Percentiles rank a stretch among this genome's conserved stretches.
phyloP scores from a whole-genome alignment of 345 rosid genomes.

The Raphanus sativus region DNA sequence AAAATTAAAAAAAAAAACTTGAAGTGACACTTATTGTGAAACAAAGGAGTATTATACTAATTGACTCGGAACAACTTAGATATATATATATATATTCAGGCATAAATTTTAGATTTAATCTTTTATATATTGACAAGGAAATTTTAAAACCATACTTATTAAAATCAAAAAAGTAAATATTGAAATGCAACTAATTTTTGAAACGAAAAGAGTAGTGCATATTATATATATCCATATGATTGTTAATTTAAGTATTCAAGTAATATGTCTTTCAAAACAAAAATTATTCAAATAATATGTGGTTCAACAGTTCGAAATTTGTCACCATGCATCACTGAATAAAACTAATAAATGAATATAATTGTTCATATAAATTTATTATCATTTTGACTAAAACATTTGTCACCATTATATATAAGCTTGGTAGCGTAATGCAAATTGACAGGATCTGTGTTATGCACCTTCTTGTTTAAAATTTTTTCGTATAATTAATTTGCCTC shows the following conservation, averaged over 20 bases:
- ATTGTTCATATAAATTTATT: background rate
- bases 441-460: background rate
- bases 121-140: background rate
- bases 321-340: background rate
- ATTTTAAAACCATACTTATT: background rate
- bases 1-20: too few species aligned
- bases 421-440: background rate
- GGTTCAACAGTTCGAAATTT: background rate
- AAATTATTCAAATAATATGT: background rate
- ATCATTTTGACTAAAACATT: too few species aligned
- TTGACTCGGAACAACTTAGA: background rate
- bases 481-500: background rate
- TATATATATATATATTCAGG: background rate
- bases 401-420: background rate
- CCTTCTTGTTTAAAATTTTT: background rate
- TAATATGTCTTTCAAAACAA: background rate
- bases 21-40: too few species aligned
- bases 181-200: background rate
- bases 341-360: background rate
- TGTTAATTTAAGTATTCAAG: background rate
- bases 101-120: background rate
- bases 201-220: background rate
- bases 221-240: background rate
- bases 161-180: background rate
- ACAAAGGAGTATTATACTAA: background rate